Conservation (phyloP, 306 rosid species). For the Dryas alaskensis region DNA sequence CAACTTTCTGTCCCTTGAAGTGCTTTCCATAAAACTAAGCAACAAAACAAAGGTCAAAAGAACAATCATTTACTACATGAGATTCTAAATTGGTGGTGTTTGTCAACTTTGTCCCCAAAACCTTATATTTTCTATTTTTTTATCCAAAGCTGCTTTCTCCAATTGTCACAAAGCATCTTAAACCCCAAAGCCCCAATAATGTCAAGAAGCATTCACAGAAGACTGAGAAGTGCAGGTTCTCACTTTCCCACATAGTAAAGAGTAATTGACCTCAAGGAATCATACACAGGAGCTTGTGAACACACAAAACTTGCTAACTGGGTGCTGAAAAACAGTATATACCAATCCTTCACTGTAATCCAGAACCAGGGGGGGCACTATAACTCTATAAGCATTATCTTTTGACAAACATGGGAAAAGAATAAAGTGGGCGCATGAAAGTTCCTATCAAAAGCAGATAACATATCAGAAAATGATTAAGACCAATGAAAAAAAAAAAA, state of each 20-base stretch:
- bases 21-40: slow-evolving; percentile 21
- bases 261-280: not conserved
- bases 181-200: slow-evolving; percentile 17
- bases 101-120: slow-evolving; percentile 11
- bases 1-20: slow-evolving; percentile 28
- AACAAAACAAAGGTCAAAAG: slow-evolving; percentile 35
- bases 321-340: slow-evolving; percentile 26
- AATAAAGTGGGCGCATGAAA: slow-evolving; percentile 30
- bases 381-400: slow-evolving; percentile 15
- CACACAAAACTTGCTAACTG: not conserved
- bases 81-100: slow-evolving; percentile 31
- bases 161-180: slow-evolving; percentile 21
- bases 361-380: slow-evolving; percentile 12
- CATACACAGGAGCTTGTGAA: slow-evolving; percentile 1
- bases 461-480: slow-evolving; percentile 14
- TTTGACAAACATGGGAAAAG: slow-evolving; percentile 36
- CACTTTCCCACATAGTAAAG: slow-evolving; percentile 8
- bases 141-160: slow-evolving; percentile 18
- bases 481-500: slow-evolving; percentile 2
- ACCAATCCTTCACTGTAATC: slow-evolving; percentile 25
- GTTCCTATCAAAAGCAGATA: slow-evolving; percentile 18
- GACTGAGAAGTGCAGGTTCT: slow-evolving; percentile 9
- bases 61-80: slow-evolving; percentile 25
- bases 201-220: slow-evolving; percentile 10
- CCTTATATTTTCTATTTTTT: not conserved